These are phyloP conservation scores for Bullera alba DNA, from an alignment of 768 basidiomycete genomes.

Conservation along the genomic window DNA sequence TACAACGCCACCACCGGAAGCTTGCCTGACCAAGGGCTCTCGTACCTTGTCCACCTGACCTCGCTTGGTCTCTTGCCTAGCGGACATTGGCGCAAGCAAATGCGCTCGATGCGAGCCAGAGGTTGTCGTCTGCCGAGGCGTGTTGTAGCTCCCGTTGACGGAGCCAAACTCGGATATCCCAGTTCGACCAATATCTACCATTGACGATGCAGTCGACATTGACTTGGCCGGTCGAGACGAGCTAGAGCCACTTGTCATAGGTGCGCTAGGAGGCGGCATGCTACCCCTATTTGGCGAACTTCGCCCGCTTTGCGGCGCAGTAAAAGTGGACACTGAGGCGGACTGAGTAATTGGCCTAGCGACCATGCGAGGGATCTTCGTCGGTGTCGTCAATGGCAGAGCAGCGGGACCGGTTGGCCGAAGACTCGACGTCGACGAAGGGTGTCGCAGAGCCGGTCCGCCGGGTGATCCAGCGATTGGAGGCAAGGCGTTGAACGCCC, in stretches of 20 bases:
- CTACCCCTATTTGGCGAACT: too few relatives aligned
- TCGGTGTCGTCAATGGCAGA: conserved; percentile 38
- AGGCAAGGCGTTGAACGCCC: conserved; percentile 12
- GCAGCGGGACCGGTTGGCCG: conserved; percentile 11
- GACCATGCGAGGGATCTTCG: conserved; percentile 46
- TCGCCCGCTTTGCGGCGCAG: not conserved
- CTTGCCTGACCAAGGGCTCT: not conserved
- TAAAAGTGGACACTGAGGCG: conserved; percentile 11
- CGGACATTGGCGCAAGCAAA: conserved; percentile 35
- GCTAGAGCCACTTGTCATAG: conserved; percentile 45
- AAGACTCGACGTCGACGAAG: conserved; percentile 9
- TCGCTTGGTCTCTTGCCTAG: conserved; percentile 17
- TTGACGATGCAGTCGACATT: conserved; percentile 14
- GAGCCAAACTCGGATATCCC: conserved; percentile 35
- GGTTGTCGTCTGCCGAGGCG: conserved; percentile 6
- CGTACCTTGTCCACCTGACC: conserved; percentile 3
- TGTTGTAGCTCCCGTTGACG: conserved; percentile 8
- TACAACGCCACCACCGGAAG: not conserved
- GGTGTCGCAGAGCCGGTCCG: conserved; percentile 6
- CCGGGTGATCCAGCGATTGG: conserved; percentile 35
- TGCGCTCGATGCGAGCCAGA: conserved; percentile 30
- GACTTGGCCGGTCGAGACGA: conserved; percentile 59
- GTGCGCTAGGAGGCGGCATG: conserved; percentile 32
- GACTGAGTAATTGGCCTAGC: too few relatives aligned
- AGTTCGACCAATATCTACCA: conserved; percentile 20